Evolutionary conservation across 352 stramenopile genomes (phyloP), one percentile per base, ranked within the genome.

Genomic region (Pilasporangium apinafurcum): DNA sequence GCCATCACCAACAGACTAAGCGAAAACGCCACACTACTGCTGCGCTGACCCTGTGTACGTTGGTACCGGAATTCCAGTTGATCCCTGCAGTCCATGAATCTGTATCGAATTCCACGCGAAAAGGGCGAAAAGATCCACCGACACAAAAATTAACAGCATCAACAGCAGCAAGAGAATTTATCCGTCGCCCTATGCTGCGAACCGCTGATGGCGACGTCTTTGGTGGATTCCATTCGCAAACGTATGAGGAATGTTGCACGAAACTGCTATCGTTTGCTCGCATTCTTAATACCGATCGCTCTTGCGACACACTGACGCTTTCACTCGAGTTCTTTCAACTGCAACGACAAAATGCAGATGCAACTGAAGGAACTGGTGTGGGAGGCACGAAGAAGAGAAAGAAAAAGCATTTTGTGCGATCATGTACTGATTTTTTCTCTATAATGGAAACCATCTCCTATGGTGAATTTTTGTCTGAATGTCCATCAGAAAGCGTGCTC

Each of bases 81-180:
- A 36, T 32, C 39, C 53, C 43, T 9, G 40, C 21, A 4, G 18
- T 8, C 36, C 38, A 21, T 1, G 49, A 48, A n/a, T 30, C 37
- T 4, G 30, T 56, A 17, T 27, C 33, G 25, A 22, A n/a, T n/a
- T n/a, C n/a, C n/a, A n/a, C n/a, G n/a, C n/a, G n/a, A n/a, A n/a
- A n/a, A n/a, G n/a, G n/a, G n/a, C n/a, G n/a, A n/a, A n/a, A n/a
- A n/a, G n/a, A n/a, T n/a, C n/a, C n/a, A n/a, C n/a, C n/a, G n/a
- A n/a, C n/a, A n/a, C n/a, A n/a, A n/a, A n/a, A n/a, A n/a, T n/a
- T n/a, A n/a, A n/a, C n/a, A n/a, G n/a, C n/a, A n/a, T n/a, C n/a
- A n/a, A n/a, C n/a, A n/a, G n/a, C n/a, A n/a, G n/a, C n/a, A 47
- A 85, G 71, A 17, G 68, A 84, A 28, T 87, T 83, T 65, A 52